Evolutionary conservation across 73 alveolate species (phyloP).

Genomic region (Paramecium bursaria): DNA sequence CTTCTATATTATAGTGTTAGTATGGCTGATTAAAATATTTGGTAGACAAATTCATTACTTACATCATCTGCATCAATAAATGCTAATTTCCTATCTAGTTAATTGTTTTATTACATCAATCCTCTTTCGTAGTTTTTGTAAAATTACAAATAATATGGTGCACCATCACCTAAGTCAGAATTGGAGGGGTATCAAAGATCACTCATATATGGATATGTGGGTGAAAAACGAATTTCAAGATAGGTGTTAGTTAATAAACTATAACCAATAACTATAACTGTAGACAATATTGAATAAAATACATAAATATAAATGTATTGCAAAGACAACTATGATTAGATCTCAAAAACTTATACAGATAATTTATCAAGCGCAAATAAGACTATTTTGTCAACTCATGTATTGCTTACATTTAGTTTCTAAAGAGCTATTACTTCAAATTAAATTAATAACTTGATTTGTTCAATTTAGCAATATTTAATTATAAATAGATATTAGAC

Average conservation of each 20-base stretch:
- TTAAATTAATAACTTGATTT: conserved; percentile 30
- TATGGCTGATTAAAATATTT: background rate
- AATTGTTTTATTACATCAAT: conserved; percentile 9
- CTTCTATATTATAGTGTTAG: background rate
- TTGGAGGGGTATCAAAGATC: conserved; percentile 1
- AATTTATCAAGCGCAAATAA: background rate
- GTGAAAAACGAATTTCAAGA: background rate
- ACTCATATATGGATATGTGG: conserved; percentile 11
- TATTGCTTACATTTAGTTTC: background rate
- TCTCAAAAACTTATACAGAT: background rate
- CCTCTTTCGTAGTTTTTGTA: conserved; percentile 15
- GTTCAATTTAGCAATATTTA: conserved; percentile 13
- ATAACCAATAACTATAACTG: background rate
- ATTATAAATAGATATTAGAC: background rate
- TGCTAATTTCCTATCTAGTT: background rate
- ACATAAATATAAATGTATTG: conserved; percentile 40
- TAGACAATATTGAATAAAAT: conserved; percentile 7
- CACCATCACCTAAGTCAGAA: background rate
- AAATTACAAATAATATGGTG: background rate
- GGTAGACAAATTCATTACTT: background rate
- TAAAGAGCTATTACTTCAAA: background rate
- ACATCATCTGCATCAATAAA: background rate
- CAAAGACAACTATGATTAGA: background rate
- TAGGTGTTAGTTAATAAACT: background rate
- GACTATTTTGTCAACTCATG: background rate